Evolutionary conservation across 2,329 filamentous ascomycete species (phyloP).

Genomic region (Arthrobotrys musiformis): DNA sequence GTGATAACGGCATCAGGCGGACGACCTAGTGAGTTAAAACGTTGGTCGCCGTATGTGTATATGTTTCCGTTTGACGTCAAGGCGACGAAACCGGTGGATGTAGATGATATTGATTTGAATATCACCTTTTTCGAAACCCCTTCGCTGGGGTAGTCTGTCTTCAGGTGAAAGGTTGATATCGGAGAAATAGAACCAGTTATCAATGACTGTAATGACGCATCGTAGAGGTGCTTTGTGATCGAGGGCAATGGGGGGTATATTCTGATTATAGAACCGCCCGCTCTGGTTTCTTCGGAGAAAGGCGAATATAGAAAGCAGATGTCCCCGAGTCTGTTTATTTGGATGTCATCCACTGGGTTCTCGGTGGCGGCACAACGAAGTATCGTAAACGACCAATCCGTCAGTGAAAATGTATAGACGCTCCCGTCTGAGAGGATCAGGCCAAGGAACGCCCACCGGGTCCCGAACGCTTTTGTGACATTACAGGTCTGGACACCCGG

Average conservation of each 20-base stretch:
- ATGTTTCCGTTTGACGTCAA: conserved; percentile 27
- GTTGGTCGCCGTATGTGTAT: conserved; percentile 45
- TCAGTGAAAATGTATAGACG: conserved; percentile 21
- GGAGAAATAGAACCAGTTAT: not conserved
- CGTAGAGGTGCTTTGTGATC: conserved; percentile 23
- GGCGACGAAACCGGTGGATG: conserved; percentile 37
- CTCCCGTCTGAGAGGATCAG: conserved; percentile 24
- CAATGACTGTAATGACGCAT: conserved; percentile 23
- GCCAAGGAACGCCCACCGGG: conserved; percentile 39
- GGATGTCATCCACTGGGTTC: conserved; percentile 15
- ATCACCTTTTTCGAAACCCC: not conserved
- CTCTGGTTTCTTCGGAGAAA: too few species aligned
- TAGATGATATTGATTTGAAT: conserved; percentile 24
- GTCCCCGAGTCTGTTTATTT: conserved; percentile 24
- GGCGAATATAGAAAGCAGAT: conserved; percentile 21
- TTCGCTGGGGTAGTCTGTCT: not conserved
- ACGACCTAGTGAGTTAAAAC: conserved; percentile 45
- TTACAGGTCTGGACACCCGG: not conserved
- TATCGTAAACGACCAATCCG: conserved; percentile 1
- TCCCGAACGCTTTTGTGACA: conserved; percentile 37
- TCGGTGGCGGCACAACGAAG: not conserved
- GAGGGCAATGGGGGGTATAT: conserved; percentile 22
- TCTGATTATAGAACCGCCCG: not conserved
- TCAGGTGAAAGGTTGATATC: conserved; percentile 10
- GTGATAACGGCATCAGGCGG: not conserved